Evolutionary conservation across 2,329 filamentous ascomycete genomes (phyloP), one percentile per base, ranked within the genome.

Genomic region (Talaromyces amestolkiae): DNA sequence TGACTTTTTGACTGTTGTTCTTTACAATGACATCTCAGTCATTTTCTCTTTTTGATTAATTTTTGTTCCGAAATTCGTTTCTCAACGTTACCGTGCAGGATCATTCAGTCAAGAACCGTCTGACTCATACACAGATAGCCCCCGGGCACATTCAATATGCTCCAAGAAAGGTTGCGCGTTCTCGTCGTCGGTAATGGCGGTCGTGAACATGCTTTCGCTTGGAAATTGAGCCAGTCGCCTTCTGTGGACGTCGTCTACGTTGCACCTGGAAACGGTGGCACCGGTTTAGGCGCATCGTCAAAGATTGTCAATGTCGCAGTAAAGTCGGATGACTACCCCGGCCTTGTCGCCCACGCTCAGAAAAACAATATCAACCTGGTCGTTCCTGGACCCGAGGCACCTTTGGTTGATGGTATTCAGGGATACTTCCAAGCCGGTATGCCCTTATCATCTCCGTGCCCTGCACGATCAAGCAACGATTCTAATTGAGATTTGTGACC

Each of bases 181-280:
- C 88, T 98, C 69, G 88, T 98, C 69, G 88, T 98, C 70, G 94
- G 95, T 74, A 96, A 94, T 76, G 95, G 95, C 70, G 95, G 94
- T 72, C 89, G 95, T 73, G 95, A 99, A 81, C 93, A 98, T 80
- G 92, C 93, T 56, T 86, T 97, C 68, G 93, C 93, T 49, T 98
- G 93, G 93, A 97, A 96, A 81, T 84, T 98, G 68, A 87, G 89
- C 74, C 90, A 96, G 77, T 97, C 93, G 17, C 83, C 89, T 49
- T 84, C 85, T 54, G 91, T 97, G 67, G 87, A 92, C 72, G 85
- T 88, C 71, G 94, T 98, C 65, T 82, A 79, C 69, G 83, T 87
- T 65, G 85, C 85, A 64, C 86, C 86, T 66, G 94, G 94, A 68
- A 98, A 98, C 79, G 94, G 94, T 70, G 95, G 95, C 66, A 97